A percentile compares a stretch with the other conserved stretches of the same genome.
These are phyloP conservation scores for Phaeosphaeriaceae sp. DNA, from an alignment of 2,329 filamentous ascomycete species.

Conservation along the genomic window DNA sequence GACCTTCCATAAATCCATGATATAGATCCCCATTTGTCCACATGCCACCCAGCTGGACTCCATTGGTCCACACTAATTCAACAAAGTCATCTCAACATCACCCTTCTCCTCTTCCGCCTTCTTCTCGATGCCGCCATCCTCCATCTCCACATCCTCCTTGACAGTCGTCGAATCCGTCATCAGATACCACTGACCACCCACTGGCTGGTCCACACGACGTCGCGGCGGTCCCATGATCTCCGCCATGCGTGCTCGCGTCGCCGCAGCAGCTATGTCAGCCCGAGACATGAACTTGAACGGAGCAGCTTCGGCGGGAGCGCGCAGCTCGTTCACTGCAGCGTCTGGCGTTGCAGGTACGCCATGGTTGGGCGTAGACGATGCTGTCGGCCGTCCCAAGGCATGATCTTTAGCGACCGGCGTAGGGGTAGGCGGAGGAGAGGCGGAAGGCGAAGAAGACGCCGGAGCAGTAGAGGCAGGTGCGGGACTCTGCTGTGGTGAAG, in stretches of 20 bases:
- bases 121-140: not conserved
- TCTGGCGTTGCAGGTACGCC: not conserved
- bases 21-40: too few species aligned
- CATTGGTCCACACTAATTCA: too few species aligned
- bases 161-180: too few species aligned
- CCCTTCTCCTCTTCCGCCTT: not conserved
- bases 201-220: not conserved
- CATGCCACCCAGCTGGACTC: too few species aligned
- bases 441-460: not conserved
- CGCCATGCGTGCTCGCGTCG: slow-evolving; percentile 2
- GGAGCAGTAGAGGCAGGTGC: not conserved
- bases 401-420: not conserved
- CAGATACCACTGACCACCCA: not conserved
- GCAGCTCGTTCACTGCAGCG: not conserved
- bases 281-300: not conserved
- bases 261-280: not conserved
- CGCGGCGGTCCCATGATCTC: slow-evolving; percentile 2
- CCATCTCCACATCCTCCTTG: not conserved
- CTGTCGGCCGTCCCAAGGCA: not conserved
- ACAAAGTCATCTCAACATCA: not conserved
- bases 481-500: not conserved
- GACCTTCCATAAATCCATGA: too few species aligned
- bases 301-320: not conserved
- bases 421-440: not conserved
- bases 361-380: not conserved